These are phyloP conservation scores for Quercus glauca DNA, from an alignment of 306 rosid species.

Conservation along the genomic window DNA sequence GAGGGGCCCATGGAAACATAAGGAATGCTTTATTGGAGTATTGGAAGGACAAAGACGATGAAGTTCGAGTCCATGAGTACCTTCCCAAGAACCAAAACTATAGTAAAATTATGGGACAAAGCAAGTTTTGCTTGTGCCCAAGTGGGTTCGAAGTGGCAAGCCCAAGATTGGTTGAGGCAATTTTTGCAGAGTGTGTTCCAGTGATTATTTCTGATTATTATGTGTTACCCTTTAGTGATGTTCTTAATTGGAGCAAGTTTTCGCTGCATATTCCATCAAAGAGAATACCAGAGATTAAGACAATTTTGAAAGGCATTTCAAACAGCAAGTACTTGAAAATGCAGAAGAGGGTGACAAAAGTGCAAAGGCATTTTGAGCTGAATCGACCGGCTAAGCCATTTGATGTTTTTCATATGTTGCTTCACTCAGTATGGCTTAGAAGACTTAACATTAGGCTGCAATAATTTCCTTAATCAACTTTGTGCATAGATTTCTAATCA, in stretches of 20 bases:
- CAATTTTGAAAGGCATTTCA: conserved; percentile 41
- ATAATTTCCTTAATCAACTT: no score
- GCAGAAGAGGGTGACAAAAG: conserved; percentile 41
- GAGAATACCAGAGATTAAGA: conserved; percentile 55
- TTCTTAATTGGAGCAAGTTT: conserved; percentile 63
- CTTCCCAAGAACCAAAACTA: conserved; percentile 51
- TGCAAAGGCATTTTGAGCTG: conserved; percentile 52
- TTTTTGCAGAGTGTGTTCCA: conserved; percentile 66
- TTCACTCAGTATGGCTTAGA: conserved; percentile 75
- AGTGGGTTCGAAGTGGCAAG: conserved; percentile 87
- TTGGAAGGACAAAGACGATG: conserved; percentile 66
- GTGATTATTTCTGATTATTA: conserved; percentile 58
- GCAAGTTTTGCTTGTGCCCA: conserved; percentile 80
- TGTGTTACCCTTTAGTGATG: conserved; percentile 70
- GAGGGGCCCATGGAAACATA: conserved; percentile 65
- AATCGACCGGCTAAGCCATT: conserved; percentile 64
- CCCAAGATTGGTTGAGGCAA: conserved; percentile 77
- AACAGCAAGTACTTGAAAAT: conserved; percentile 40
- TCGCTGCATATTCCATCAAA: conserved; percentile 48
- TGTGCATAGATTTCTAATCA: no score
- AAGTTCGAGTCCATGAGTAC: conserved; percentile 62
- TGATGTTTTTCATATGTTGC: conserved; percentile 74
- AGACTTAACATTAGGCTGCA: conserved; percentile 30
- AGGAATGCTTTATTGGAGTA: conserved; percentile 38
- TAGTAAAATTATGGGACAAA: conserved; percentile 50